Evolutionary conservation across 805 yeast genomes (phyloP).

Genomic region (Limtongozyma cylindracea): DNA sequence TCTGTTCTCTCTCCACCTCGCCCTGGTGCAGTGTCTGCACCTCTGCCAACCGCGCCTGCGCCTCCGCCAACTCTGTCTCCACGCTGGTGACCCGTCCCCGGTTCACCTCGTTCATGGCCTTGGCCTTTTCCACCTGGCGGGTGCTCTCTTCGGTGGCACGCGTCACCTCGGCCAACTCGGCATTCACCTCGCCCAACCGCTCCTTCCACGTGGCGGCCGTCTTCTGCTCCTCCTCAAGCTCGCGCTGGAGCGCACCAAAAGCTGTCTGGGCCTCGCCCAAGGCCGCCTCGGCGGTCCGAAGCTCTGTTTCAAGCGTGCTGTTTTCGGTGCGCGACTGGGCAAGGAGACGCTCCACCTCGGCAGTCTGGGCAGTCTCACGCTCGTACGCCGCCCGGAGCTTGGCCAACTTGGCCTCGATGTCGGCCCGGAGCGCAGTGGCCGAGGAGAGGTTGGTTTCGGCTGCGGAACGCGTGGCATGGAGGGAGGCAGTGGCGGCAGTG

Average conservation of each 20-base stretch:
- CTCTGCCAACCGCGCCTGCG: too few species aligned
- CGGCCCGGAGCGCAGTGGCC: constrained; percentile 40
- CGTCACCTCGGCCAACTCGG: constrained; percentile 35
- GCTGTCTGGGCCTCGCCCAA: constrained; percentile 44
- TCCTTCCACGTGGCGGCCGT: constrained; percentile 43
- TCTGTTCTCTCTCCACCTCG: too few species aligned
- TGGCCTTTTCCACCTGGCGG: constrained; percentile 28
- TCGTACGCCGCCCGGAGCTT: constrained; percentile 50
- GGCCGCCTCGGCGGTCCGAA: constrained; percentile 57
- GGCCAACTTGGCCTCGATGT: constrained; percentile 46
- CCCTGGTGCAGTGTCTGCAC: too few species aligned
- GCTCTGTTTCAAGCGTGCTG: constrained; percentile 43
- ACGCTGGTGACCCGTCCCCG: constrained; percentile 17
- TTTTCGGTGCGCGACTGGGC: constrained; percentile 37
- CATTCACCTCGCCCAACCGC: constrained; percentile 36
- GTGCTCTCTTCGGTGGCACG: constrained; percentile 24
- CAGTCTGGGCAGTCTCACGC: constrained; percentile 51
- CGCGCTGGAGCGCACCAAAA: constrained; percentile 29
- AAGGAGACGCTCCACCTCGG: constrained; percentile 40
- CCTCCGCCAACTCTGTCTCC: too few species aligned
- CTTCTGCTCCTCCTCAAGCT: constrained; percentile 42
- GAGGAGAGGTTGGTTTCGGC: too few species aligned
- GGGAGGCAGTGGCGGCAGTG: constrained; percentile 43
- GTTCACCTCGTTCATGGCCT: constrained; percentile 33
- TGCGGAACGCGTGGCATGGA: constrained; percentile 42